phyloP scores from a whole-genome alignment of 306 rosid species.

The Spatholobus suberectus region DNA sequence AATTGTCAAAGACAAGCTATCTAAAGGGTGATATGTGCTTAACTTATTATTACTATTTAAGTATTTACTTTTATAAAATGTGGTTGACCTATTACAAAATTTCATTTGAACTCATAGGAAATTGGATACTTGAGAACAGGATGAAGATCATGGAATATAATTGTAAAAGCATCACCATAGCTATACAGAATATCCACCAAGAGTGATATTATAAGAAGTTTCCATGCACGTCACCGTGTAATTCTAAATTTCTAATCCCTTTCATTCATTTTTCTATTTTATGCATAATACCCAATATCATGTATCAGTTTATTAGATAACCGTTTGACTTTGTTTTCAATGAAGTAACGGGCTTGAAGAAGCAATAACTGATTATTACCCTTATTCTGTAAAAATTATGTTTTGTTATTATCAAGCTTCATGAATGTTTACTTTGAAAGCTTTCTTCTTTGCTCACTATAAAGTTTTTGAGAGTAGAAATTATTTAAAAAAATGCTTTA shows the following conservation, averaged over 20 bases:
- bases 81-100: background rate
- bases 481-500: no score
- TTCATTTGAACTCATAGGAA: conserved; percentile 51
- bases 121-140: conserved; percentile 78
- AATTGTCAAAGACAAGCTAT: background rate
- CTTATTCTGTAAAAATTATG: conserved; percentile 1
- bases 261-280: conserved; percentile 19
- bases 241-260: conserved; percentile 29
- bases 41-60: background rate
- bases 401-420: background rate
- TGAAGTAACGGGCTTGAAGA: conserved; percentile 16
- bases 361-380: background rate
- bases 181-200: conserved; percentile 68
- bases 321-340: conserved; percentile 1
- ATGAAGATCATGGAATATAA: conserved; percentile 71
- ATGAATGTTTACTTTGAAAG: background rate
- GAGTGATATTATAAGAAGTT: conserved; percentile 48
- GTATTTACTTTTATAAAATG: background rate
- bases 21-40: background rate
- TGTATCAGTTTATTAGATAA: conserved; percentile 23
- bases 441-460: background rate
- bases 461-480: no score
- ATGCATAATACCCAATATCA: background rate
- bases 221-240: conserved; percentile 32
- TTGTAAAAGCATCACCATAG: conserved; percentile 65